Conservation (phyloP, 73 alveolate species). For the Paramecium sexaurelia region DNA sequence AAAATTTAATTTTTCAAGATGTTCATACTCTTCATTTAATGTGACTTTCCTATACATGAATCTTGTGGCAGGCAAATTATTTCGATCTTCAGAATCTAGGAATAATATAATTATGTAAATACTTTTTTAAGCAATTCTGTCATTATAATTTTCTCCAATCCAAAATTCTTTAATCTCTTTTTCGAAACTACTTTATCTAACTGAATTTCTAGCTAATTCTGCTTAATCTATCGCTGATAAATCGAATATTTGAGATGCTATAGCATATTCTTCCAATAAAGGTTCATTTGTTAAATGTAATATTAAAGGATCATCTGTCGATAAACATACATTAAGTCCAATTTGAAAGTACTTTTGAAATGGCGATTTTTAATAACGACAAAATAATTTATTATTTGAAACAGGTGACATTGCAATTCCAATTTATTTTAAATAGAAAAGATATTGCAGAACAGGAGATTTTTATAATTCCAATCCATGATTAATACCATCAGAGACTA, state of each 20-base stretch:
- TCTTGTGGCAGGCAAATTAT: conserved; percentile 17
- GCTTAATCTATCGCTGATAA: conserved; percentile 78
- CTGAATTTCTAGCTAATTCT: conserved; percentile 83
- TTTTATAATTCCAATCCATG: conserved; percentile 73
- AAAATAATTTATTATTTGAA: conserved; percentile 79
- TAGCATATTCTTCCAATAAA: conserved; percentile 73
- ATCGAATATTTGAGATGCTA: conserved; percentile 76
- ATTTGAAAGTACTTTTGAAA: conserved; percentile 68
- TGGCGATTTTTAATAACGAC: conserved; percentile 63
- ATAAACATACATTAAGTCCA: conserved; percentile 80
- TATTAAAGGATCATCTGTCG: conserved; percentile 87
- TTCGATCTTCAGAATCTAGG: conserved; percentile 27
- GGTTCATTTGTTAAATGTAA: conserved; percentile 85
- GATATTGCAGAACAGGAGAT: conserved; percentile 73
- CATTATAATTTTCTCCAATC: conserved; percentile 66
- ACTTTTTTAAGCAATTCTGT: conserved; percentile 48
- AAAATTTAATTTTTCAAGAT: background rate
- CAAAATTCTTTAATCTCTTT: conserved; percentile 67
- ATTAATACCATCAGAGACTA: conserved; percentile 66
- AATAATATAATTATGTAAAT: background rate
- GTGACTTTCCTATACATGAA: conserved; percentile 43
- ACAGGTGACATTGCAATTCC: conserved; percentile 86
- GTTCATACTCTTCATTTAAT: conserved; percentile 55
- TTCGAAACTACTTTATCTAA: conserved; percentile 79
- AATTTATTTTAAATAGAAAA: conserved; percentile 78